phyloP scores from a whole-genome alignment of 1,284 basidiomycete species.

The Ustilago tritici region DNA sequence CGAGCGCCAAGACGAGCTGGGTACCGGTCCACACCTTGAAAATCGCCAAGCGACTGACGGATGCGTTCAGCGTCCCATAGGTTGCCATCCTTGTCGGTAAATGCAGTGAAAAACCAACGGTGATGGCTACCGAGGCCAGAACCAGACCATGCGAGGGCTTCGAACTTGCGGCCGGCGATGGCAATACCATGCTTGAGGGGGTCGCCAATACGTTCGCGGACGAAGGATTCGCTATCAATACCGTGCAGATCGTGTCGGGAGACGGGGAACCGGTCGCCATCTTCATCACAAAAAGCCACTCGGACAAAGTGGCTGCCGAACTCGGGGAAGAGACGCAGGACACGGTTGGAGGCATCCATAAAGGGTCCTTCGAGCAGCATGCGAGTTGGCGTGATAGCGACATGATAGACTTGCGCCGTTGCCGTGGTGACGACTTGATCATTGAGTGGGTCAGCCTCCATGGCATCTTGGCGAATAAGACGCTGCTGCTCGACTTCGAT shows the following conservation, averaged over 20 bases:
- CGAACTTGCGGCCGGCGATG: constrained; percentile 32
- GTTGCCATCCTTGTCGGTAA: constrained; percentile 29
- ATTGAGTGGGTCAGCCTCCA: constrained; percentile 6
- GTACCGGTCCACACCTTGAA: constrained; percentile 17
- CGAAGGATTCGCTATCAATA: constrained; percentile 37
- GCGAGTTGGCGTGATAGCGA: constrained; percentile 32
- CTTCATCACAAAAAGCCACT: constrained; percentile 38
- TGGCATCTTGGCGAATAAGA: constrained; percentile 14
- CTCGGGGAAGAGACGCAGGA: constrained; percentile 34
- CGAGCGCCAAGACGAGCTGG: constrained; percentile 37
- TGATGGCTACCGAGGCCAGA: constrained; percentile 37
- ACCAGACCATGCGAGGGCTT: constrained; percentile 41
- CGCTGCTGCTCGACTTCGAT: constrained; percentile 22
- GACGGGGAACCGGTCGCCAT: constrained; percentile 41
- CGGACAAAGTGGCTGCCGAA: constrained; percentile 36
- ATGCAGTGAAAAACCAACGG: constrained; percentile 41
- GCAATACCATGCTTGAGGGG: constrained; percentile 33
- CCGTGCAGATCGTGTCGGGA: constrained; percentile 31
- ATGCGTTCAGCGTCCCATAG: constrained; percentile 36
- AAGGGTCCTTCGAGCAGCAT: constrained; percentile 33
- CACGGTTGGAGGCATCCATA: constrained; percentile 38
- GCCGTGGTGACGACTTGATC: constrained; percentile 12
- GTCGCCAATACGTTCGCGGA: constrained; percentile 32
- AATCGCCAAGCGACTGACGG: constrained; percentile 32
- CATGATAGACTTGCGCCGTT: constrained; percentile 35